A percentile compares a stretch with the other conserved stretches of the same genome.
phyloP scores from a whole-genome alignment of 441 rosid genomes.

The Erodium trifolium region DNA sequence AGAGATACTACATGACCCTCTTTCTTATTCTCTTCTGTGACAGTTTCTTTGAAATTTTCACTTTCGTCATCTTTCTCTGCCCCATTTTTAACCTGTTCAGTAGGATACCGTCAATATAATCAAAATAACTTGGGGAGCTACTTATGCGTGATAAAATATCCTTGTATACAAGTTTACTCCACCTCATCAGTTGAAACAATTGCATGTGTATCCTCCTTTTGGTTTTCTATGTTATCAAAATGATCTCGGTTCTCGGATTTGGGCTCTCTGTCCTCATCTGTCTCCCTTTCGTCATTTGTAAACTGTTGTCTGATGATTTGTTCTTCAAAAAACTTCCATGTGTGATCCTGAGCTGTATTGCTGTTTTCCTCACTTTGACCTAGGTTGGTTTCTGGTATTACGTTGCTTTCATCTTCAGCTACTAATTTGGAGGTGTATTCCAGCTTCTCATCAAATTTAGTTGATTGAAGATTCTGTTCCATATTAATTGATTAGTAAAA shows the following conservation, averaged over 20 bases:
- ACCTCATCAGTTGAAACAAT: slow-evolving; percentile 37
- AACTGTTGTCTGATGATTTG: slow-evolving; percentile 18
- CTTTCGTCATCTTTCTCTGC: slow-evolving; percentile 20
- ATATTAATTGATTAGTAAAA: slow-evolving; percentile 20
- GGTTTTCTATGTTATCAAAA: slow-evolving; percentile 23
- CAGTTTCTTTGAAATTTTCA: slow-evolving; percentile 25
- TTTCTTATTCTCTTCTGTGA: slow-evolving; percentile 18
- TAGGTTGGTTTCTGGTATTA: slow-evolving; percentile 18
- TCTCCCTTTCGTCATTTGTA: slow-evolving; percentile 20
- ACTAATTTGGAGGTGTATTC: slow-evolving; percentile 19
- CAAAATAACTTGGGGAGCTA: slow-evolving; percentile 7
- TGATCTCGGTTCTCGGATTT: slow-evolving; percentile 21
- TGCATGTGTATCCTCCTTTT: slow-evolving; percentile 27
- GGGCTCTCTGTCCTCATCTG: slow-evolving; percentile 23
- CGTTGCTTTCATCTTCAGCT: slow-evolving; percentile 23
- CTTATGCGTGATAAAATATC: slow-evolving; percentile 1
- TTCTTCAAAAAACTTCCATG: slow-evolving; percentile 19
- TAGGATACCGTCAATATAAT: slow-evolving; percentile 8
- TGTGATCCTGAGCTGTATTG: slow-evolving; percentile 13
- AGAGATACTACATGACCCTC: slow-evolving; percentile 17
- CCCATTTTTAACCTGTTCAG: slow-evolving; percentile 31
- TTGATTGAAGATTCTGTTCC: slow-evolving; percentile 27
- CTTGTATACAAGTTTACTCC: slow-evolving; percentile 4
- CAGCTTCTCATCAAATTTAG: slow-evolving; percentile 20
- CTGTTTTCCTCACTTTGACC: slow-evolving; percentile 21